These are phyloP conservation scores for Diplodia corticola DNA, from an alignment of 2,329 filamentous ascomycete genomes.

Conservation along the genomic window DNA sequence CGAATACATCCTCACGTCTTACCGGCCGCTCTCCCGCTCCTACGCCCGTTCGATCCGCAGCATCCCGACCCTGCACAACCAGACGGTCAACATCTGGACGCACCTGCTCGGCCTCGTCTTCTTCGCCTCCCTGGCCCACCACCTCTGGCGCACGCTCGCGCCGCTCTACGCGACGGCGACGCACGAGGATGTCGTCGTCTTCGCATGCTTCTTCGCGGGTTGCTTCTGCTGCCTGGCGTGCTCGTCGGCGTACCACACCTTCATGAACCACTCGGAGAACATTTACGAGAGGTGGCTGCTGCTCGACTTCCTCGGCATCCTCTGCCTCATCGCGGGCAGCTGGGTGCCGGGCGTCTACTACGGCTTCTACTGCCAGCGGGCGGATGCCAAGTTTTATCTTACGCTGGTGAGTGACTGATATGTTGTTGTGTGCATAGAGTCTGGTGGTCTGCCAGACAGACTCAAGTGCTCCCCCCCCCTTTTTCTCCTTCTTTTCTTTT, in stretches of 20 bases:
- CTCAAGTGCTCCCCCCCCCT: too few relatives aligned
- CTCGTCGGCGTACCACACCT: slow-evolving; percentile 73
- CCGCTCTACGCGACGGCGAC: slow-evolving; percentile 38
- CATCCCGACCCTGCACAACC: slow-evolving; percentile 66
- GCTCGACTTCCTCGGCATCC: slow-evolving; percentile 91
- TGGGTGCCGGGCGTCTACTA: slow-evolving; percentile 78
- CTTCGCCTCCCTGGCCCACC: slow-evolving; percentile 27
- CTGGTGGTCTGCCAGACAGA: too few relatives aligned
- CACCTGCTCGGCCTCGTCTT: slow-evolving; percentile 53
- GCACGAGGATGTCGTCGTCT: slow-evolving; percentile 37
- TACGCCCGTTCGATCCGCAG: slow-evolving; percentile 59
- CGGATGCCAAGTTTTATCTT: slow-evolving; percentile 41
- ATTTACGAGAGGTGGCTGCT: slow-evolving; percentile 87
- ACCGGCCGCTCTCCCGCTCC: slow-evolving; percentile 63
- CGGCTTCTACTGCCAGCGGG: slow-evolving; percentile 47
- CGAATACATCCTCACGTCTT: slow-evolving; percentile 66
- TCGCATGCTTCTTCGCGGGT: slow-evolving; percentile 42
- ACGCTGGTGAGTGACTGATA: slow-evolving; percentile 29
- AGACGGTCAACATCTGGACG: slow-evolving; percentile 70
- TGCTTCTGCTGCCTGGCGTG: slow-evolving; percentile 49
- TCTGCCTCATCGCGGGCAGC: slow-evolving; percentile 85
- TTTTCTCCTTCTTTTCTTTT: too few relatives aligned
- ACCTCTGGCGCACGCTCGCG: slow-evolving; percentile 30
- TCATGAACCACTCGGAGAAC: slow-evolving; percentile 77
- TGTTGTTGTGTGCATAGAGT: too few relatives aligned